phyloP scores from a whole-genome alignment of 2,329 filamentous ascomycete genomes.

The Fusarium multiceps region DNA sequence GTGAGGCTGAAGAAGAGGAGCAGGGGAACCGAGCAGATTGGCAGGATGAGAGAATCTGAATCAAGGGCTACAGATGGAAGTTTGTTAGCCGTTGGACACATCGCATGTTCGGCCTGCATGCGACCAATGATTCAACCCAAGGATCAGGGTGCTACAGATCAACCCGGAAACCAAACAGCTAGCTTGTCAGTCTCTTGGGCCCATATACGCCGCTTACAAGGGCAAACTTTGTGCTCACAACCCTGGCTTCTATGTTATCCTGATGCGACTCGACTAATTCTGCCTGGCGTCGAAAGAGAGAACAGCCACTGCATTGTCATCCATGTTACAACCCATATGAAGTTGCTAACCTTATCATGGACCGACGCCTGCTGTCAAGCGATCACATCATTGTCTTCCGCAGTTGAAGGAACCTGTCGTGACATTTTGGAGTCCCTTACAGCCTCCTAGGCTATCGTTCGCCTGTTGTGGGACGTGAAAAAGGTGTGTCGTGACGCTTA shows the following conservation, averaged over 20 bases:
- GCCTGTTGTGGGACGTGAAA: not conserved
- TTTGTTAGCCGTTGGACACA: not conserved
- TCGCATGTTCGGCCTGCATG: not conserved
- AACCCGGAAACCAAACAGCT: not conserved
- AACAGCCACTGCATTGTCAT: not conserved
- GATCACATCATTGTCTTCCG: not conserved
- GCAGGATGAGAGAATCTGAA: slow-evolving; percentile 8
- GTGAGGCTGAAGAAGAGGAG: slow-evolving; percentile 29
- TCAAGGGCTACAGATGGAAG: not conserved
- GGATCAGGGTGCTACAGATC: not conserved
- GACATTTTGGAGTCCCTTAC: not conserved
- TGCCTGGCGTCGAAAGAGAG: not conserved
- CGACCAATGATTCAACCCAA: not conserved
- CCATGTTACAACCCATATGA: not conserved
- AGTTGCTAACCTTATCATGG: not conserved
- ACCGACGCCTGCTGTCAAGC: not conserved
- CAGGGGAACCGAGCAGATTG: slow-evolving; percentile 19
- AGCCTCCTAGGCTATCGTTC: not conserved
- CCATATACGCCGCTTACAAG: not conserved
- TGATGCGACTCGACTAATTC: not conserved
- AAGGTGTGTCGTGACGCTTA: not conserved
- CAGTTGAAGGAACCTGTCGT: not conserved
- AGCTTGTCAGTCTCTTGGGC: not conserved
- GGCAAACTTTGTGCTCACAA: not conserved
- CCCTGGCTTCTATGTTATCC: not conserved